Conservation (phyloP, 2,329 filamentous ascomycete genomes). For the Aspergillus thermomutatus region DNA sequence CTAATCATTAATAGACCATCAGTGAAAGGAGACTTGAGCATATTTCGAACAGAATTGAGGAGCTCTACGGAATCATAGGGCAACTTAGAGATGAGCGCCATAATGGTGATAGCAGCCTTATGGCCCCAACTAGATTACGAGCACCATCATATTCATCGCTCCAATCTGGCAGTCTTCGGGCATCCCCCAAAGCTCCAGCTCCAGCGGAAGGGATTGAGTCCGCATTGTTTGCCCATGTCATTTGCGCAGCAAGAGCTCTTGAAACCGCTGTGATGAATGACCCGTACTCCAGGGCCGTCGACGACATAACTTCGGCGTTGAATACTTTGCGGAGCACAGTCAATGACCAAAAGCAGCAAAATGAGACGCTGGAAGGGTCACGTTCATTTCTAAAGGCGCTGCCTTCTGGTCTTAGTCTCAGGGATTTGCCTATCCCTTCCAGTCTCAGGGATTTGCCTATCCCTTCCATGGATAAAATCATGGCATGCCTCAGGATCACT, state of each 20-base stretch:
- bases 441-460: slow-evolving; percentile 3
- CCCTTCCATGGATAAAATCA: slow-evolving; percentile 2
- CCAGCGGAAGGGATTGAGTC: too few relatives aligned
- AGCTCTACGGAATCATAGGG: too few relatives aligned
- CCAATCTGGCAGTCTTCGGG: too few relatives aligned
- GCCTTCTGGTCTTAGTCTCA: background rate
- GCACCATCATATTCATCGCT: too few relatives aligned
- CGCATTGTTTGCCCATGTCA: too few relatives aligned
- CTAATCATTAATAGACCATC: slow-evolving; percentile 12
- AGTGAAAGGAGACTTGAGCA: background rate
- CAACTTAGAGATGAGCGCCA: too few relatives aligned
- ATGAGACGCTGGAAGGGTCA: slow-evolving; percentile 1
- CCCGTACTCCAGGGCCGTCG: background rate
- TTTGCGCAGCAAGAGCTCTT: too few relatives aligned
- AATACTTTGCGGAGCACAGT: background rate
- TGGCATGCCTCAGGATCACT: slow-evolving; percentile 5
- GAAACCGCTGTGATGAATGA: slow-evolving; percentile 1
- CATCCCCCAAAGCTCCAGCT: too few relatives aligned
- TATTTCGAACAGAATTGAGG: too few relatives aligned
- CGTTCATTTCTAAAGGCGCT: background rate
- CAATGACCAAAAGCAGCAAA: slow-evolving; percentile 4
- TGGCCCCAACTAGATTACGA: too few relatives aligned
- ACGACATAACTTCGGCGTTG: too few relatives aligned
- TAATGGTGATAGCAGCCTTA: too few relatives aligned
- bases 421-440: slow-evolving; percentile 4